phyloP scores from a whole-genome alignment of 257 asterid genomes.

The Dorcoceras hygrometricum region DNA sequence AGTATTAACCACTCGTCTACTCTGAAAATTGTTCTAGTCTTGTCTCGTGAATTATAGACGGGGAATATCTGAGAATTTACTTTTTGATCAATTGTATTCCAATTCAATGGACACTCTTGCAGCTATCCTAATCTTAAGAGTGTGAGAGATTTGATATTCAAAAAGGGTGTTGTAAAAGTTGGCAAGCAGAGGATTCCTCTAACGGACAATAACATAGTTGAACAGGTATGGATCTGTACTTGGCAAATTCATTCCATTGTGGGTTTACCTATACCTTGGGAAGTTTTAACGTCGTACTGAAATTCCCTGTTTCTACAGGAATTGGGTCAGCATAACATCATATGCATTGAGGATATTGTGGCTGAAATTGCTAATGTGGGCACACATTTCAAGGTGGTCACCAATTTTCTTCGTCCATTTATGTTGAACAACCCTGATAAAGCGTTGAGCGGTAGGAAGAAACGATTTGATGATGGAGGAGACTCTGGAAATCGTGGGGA shows the following conservation, averaged over 20 bases:
- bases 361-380: constrained; percentile 67
- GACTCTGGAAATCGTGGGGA: constrained; percentile 84
- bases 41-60: neutral
- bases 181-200: constrained; percentile 63
- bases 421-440: constrained; percentile 70
- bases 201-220: constrained; percentile 77
- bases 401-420: constrained; percentile 70
- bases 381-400: constrained; percentile 59
- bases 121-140: constrained; percentile 85
- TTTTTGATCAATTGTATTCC: neutral
- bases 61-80: neutral
- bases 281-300: neutral
- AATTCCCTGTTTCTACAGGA: constrained; percentile 41
- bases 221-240: constrained; percentile 48
- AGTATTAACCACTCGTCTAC: neutral
- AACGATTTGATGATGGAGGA: constrained; percentile 72
- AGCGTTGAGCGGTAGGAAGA: constrained; percentile 74
- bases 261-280: neutral
- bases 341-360: constrained; percentile 85
- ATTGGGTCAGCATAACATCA: constrained; percentile 59
- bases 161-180: constrained; percentile 76
- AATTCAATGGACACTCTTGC: constrained; percentile 20
- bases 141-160: constrained; percentile 85
- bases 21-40: neutral
- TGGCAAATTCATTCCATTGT: neutral